phyloP scores from a whole-genome alignment of 208 protist genomes.

The Leishmania mexicana region DNA sequence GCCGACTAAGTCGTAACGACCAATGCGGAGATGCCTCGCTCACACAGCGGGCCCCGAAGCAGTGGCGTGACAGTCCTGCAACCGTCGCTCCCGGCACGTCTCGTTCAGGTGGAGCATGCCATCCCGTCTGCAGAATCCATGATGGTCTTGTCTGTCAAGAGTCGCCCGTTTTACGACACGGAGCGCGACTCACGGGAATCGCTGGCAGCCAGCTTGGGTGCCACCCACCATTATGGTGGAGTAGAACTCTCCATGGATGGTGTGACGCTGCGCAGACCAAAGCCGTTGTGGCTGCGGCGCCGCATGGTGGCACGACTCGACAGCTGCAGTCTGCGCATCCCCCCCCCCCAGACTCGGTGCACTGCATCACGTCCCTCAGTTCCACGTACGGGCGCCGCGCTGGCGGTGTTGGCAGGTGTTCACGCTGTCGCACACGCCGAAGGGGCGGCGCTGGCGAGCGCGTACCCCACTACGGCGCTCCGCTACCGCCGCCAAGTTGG shows the following conservation, averaged over 20 bases:
- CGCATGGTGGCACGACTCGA: conserved; percentile 22
- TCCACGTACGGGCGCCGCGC: conserved; percentile 31
- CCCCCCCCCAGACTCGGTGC: conserved; percentile 8
- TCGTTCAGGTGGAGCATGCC: neutral
- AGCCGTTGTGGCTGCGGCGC: conserved; percentile 2
- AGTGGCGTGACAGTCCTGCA: neutral
- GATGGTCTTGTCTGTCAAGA: neutral
- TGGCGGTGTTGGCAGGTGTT: conserved; percentile 43
- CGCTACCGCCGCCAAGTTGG: conserved; percentile 26
- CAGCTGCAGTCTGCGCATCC: conserved; percentile 28
- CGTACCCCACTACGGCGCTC: conserved; percentile 24
- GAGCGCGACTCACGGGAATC: neutral
- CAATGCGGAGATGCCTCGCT: neutral
- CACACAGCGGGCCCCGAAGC: neutral
- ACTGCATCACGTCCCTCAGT: conserved; percentile 40
- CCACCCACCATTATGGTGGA: neutral
- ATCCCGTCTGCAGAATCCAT: neutral
- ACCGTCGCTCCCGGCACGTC: neutral
- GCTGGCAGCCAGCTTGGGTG: neutral
- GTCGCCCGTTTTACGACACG: neutral
- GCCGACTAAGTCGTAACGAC: neutral
- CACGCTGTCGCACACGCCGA: conserved; percentile 55
- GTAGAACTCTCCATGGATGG: conserved; percentile 25
- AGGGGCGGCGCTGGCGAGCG: conserved; percentile 55
- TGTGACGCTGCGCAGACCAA: neutral